Evolutionary conservation across 768 basidiomycete genomes (phyloP).

Genomic region (Clavulina sp.): DNA sequence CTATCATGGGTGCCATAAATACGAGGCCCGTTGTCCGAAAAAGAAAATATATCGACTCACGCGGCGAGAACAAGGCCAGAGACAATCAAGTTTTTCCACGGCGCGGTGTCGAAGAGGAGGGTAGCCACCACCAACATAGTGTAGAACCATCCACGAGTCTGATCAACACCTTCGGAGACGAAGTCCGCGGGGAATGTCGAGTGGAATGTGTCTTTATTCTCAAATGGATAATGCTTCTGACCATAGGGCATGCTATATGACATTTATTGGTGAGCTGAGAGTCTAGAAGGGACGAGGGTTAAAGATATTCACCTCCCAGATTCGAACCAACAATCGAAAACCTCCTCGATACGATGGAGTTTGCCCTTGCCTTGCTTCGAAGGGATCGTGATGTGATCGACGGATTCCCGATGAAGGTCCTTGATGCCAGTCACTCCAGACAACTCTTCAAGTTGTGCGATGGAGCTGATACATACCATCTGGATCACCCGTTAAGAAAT

Average conservation of each 20-base stretch:
- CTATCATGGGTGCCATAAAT: constrained; percentile 21
- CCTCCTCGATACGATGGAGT: constrained; percentile 84
- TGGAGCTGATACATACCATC: constrained; percentile 76
- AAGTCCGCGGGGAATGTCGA: constrained; percentile 86
- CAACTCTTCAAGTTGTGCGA: constrained; percentile 69
- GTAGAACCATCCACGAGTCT: constrained; percentile 99
- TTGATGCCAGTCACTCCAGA: constrained; percentile 72
- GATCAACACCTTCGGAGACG: constrained; percentile 95
- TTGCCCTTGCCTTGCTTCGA: constrained; percentile 73
- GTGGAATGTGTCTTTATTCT: constrained; percentile 82
- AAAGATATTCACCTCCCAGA: constrained; percentile 59
- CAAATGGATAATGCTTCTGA: constrained; percentile 94
- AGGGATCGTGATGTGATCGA: constrained; percentile 93
- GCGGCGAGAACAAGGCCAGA: constrained; percentile 89
- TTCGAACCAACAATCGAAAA: constrained; percentile 99
- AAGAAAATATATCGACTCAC: constrained; percentile 29
- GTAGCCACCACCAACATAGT: constrained; percentile 92
- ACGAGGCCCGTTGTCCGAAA: background rate
- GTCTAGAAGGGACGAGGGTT: constrained; percentile 11
- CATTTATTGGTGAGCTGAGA: background rate
- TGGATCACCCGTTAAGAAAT: constrained; percentile 17
- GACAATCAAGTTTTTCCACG: constrained; percentile 97
- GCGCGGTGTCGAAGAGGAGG: constrained; percentile 80
- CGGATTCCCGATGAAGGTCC: constrained; percentile 85
- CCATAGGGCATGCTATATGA: constrained; percentile 86